Evolutionary conservation across 257 asterid species (phyloP), one percentile per base, ranked within the genome.

Genomic region (Avicennia marina): DNA sequence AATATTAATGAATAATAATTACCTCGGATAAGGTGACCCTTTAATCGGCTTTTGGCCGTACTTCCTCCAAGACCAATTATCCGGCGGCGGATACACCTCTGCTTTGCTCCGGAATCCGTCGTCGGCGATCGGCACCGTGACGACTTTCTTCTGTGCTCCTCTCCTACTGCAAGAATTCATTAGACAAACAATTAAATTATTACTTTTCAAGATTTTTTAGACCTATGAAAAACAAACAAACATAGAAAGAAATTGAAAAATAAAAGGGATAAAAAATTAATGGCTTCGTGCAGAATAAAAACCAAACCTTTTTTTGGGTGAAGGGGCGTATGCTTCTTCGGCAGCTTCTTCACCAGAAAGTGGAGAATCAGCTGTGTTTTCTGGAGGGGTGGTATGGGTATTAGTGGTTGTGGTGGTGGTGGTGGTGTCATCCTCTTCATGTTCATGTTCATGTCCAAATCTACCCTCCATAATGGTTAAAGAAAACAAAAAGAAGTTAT

Each of bases 21-120:
- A 86, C 95, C 95, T 81, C 11, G 95, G 95, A 61, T 75, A 87
- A 54, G 95, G 94, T 11, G 95, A 87, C 2, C 94, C 90, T 72
- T 87, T 87, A 2, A 87, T 87, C 9, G 95, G 94, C 68, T 87
- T 87, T 24, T 84, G 96, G 18, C 96, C 96, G 66, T 87, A 87
- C 42, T 87, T 87, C 69, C 96, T 78, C 96, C 96, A 87, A 2
- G 96, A 82, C 96, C 96, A 87, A 61, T 94, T 79, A 84, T 87
- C 94, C 71, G 84, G 80, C 65, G 96, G 94, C 41, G 96, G 96
- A 68, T 81, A 80, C 24, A 81, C 86, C 75, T 87, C 96, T 18
- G 73, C 60, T 72, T 68, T 87, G 62, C 78, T 76, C 72, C 89
- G 78, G 64, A 60, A 64, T 3, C 90, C 87, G 38, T 77, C 86